Percentiles rank a stretch among this genome's conserved stretches.
phyloP scores from a whole-genome alignment of 495 filamentous ascomycete species.

The Penicillium odoratum region DNA sequence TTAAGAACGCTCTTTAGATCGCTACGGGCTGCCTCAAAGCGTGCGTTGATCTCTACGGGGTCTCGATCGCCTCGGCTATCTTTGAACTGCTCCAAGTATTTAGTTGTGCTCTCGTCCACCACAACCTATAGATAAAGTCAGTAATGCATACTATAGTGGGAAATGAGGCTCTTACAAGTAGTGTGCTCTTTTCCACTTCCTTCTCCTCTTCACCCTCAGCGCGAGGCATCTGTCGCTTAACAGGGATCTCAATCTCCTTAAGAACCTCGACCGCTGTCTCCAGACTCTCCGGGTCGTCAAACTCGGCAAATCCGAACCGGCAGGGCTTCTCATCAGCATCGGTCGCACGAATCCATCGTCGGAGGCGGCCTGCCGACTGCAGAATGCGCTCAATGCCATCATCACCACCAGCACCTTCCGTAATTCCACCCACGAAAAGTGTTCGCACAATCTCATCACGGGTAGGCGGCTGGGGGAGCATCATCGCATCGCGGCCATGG shows the following conservation, averaged over 20 bases:
- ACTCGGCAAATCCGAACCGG: slow-evolving; percentile 95
- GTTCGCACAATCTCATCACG: slow-evolving; percentile 89
- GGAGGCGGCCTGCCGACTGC: slow-evolving; percentile 70
- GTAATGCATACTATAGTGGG: background rate
- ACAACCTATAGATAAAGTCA: slow-evolving; percentile 52
- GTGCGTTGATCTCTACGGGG: slow-evolving; percentile 62
- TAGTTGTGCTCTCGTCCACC: slow-evolving; percentile 77
- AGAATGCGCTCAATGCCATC: slow-evolving; percentile 83
- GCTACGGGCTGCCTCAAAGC: slow-evolving; percentile 65
- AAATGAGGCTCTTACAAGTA: slow-evolving; percentile 50
- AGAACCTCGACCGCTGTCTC: slow-evolving; percentile 84
- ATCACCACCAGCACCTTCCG: slow-evolving; percentile 73
- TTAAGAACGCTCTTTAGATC: slow-evolving; percentile 64
- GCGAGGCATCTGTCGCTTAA: slow-evolving; percentile 62
- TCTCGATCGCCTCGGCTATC: slow-evolving; percentile 64
- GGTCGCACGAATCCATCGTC: slow-evolving; percentile 80
- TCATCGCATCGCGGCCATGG: slow-evolving; percentile 69
- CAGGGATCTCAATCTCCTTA: slow-evolving; percentile 80
- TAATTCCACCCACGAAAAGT: slow-evolving; percentile 85
- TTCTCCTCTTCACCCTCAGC: slow-evolving; percentile 53
- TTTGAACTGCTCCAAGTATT: slow-evolving; percentile 80
- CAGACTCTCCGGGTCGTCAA: slow-evolving; percentile 87
- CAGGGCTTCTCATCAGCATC: slow-evolving; percentile 82
- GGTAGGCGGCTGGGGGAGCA: slow-evolving; percentile 80
- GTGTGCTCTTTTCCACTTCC: slow-evolving; percentile 68